phyloP scores from a whole-genome alignment of 768 basidiomycete genomes.

The Gautieria morchelliformis region DNA sequence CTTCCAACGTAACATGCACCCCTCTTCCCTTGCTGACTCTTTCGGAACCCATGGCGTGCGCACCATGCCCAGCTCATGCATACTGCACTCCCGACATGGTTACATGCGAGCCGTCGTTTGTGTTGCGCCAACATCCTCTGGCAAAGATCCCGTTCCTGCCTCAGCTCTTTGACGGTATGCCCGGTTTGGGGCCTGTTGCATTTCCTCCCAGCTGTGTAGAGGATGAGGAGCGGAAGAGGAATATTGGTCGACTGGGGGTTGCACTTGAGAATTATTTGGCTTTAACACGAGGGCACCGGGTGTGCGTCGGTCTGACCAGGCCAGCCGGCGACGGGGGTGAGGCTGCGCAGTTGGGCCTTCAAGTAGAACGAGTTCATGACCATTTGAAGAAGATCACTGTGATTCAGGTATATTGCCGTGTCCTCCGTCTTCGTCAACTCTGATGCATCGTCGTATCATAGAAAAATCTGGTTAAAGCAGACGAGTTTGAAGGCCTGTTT shows the following conservation, averaged over 20 bases:
- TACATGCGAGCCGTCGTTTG: slow-evolving; percentile 57
- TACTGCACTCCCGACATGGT: slow-evolving; percentile 47
- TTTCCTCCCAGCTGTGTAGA: slow-evolving; percentile 68
- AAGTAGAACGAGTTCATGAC: slow-evolving; percentile 47
- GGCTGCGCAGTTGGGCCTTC: slow-evolving; percentile 69
- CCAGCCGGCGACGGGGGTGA: slow-evolving; percentile 50
- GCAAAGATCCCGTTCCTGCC: slow-evolving; percentile 27
- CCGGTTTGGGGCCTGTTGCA: slow-evolving; percentile 66
- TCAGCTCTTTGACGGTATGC: slow-evolving; percentile 52
- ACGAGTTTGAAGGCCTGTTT: slow-evolving; percentile 61
- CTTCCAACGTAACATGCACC: slow-evolving; percentile 34
- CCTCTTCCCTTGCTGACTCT: slow-evolving; percentile 45
- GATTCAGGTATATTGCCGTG: neutral
- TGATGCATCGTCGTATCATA: neutral
- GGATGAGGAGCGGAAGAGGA: slow-evolving; percentile 64
- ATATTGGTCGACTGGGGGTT: slow-evolving; percentile 68
- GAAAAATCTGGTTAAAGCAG: neutral
- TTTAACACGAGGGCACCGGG: slow-evolving; percentile 49
- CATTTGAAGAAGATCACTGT: slow-evolving; percentile 10
- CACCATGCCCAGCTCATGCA: slow-evolving; percentile 64
- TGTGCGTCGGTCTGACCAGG: slow-evolving; percentile 47
- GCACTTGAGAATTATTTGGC: slow-evolving; percentile 56
- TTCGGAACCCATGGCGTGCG: slow-evolving; percentile 53
- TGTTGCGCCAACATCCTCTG: slow-evolving; percentile 47
- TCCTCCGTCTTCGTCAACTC: neutral